These are phyloP conservation scores for Diplodia sapinea DNA, from an alignment of 2,329 filamentous ascomycete species.

Conservation along the genomic window DNA sequence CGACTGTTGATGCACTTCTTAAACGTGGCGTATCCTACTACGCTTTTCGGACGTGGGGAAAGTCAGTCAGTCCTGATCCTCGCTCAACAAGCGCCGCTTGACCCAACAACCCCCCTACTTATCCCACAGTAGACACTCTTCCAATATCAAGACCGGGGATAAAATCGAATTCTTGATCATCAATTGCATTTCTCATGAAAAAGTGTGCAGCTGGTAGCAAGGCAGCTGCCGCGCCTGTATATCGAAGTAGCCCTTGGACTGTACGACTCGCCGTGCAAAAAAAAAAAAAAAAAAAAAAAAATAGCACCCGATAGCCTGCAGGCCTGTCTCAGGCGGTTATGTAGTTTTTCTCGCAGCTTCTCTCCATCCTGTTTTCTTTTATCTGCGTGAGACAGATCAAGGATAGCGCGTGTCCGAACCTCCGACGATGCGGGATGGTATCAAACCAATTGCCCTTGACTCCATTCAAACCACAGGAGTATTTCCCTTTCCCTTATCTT, in stretches of 20 bases:
- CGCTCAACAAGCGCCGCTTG: background rate
- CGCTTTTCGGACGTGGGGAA: background rate
- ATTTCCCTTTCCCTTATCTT: background rate
- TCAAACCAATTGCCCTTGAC: background rate
- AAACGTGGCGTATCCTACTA: background rate
- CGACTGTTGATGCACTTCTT: background rate
- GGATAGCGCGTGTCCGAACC: background rate
- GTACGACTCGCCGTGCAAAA: background rate
- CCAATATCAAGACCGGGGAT: background rate
- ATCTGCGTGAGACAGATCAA: background rate
- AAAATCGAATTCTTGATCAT: background rate
- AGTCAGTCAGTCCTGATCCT: background rate
- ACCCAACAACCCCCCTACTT: background rate
- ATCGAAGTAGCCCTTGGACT: background rate
- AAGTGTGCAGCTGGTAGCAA: background rate
- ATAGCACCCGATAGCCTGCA: background rate
- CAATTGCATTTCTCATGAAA: slow-evolving; percentile 7
- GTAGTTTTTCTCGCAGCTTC: background rate
- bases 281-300: too few relatives aligned
- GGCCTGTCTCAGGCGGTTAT: background rate
- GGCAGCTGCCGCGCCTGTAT: background rate
- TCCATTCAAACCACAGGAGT: background rate
- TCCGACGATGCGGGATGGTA: background rate
- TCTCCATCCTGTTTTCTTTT: background rate
- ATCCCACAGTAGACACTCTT: background rate